Evolutionary conservation across 495 filamentous ascomycete species (phyloP), one percentile per base, ranked within the genome.

Genomic region (Astrothelium subdiscretum): DNA sequence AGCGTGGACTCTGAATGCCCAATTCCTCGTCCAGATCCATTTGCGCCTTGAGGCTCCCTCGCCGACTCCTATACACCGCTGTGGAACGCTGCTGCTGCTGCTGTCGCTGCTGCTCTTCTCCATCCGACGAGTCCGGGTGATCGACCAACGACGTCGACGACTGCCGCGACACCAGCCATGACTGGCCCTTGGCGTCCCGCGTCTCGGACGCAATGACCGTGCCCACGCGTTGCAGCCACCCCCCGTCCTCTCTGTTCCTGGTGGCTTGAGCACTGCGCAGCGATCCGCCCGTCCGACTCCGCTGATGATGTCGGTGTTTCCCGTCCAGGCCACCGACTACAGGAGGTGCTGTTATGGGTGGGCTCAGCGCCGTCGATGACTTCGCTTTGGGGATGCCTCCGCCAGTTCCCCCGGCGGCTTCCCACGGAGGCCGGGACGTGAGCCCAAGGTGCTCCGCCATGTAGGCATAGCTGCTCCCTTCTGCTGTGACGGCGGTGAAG

Each of bases 171-270:
- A 72, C 68, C 0, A 74, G 66, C 73, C 73, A 76, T 18, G 68
- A 65, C 66, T 75, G 73, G 12, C 74, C 74, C 59, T 76, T 76
- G 22, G 64, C 63, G 60, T 75, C 73, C 44, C 73, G 63, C 42
- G 70, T 65, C 42, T 70, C 63, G 31, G 64, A 63, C 18, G 71
- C 69, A 24, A 74, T 74, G 1, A 67, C 67, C 12, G 73, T 68
- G 18, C 73, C 68, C 0, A 73, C 72, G 26, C 73, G 69, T 22
- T 69, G 65, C 24, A 76, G 60, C 74, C 74, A 76, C 57, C 73
- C 70, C 52, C 72, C 72, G n/a, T 65, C 61, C 18, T 27, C 29
- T 3, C 0, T 29, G 22, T 1, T 59, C 3, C 18, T 20, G 52
- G 11, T 0, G 42, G 15, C 1, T 8, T 26, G 18, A 24, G 31